Evolutionary conservation across 305 asterid genomes (phyloP).

Genomic region (Solanum hybrid): DNA sequence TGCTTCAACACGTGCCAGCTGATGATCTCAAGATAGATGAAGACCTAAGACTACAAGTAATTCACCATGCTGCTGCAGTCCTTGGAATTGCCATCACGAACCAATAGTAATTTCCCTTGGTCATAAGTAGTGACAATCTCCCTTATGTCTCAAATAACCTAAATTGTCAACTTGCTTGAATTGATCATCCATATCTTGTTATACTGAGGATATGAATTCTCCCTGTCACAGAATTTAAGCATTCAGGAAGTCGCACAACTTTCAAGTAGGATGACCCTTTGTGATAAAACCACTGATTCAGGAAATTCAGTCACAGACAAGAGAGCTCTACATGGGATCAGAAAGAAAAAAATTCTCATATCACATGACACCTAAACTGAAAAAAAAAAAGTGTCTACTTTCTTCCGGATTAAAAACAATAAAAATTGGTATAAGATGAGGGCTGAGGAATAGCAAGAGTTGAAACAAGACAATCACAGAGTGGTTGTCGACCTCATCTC

Average conservation of each 20-base stretch:
- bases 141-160: background rate
- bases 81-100: background rate
- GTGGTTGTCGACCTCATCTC: background rate
- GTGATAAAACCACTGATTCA: background rate
- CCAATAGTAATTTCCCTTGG: background rate
- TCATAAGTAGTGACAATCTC: background rate
- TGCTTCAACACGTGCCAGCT: background rate
- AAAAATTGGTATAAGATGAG: background rate
- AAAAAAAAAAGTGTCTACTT: background rate
- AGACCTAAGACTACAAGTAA: background rate
- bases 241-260: background rate
- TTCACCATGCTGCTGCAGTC: background rate
- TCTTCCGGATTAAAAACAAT: background rate
- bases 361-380: background rate
- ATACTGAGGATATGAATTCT: background rate
- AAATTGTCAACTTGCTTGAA: background rate
- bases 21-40: background rate
- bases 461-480: background rate
- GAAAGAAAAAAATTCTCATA: background rate
- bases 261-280: background rate
- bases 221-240: background rate
- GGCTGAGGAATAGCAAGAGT: background rate
- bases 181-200: background rate
- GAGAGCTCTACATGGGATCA: slow-evolving; percentile 4
- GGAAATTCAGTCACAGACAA: background rate